phyloP scores from a whole-genome alignment of 495 filamentous ascomycete species.

The Massariosphaeria phaeospora region DNA sequence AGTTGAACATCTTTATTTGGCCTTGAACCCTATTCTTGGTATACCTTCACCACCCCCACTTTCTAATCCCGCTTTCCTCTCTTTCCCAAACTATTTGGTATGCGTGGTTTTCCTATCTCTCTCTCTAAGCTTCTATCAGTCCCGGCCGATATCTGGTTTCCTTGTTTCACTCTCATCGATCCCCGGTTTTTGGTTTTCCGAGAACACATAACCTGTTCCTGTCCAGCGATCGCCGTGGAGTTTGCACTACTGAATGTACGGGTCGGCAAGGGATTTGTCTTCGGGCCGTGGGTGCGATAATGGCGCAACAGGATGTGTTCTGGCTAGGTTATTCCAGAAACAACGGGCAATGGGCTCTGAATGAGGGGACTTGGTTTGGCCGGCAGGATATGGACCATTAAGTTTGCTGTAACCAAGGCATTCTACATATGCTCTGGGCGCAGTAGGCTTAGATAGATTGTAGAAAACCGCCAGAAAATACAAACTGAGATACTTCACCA shows the following conservation, averaged over 20 bases:
- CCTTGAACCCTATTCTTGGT: neutral
- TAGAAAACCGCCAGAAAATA: constrained; percentile 8
- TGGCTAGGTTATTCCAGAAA: neutral
- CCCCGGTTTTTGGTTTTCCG: constrained; percentile 2
- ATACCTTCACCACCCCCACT: neutral
- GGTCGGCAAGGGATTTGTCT: neutral
- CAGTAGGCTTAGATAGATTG: constrained; percentile 7
- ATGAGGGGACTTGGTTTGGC: neutral
- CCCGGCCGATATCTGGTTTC: neutral
- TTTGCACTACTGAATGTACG: neutral
- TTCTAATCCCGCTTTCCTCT: constrained; percentile 9
- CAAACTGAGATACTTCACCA: neutral
- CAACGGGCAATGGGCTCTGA: neutral
- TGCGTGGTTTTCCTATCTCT: neutral
- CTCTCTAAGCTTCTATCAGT: neutral
- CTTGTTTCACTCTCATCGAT: neutral
- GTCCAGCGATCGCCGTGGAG: neutral
- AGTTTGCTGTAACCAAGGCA: too few species aligned
- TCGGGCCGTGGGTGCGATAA: neutral
- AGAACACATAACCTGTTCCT: neutral
- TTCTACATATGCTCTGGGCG: too few species aligned
- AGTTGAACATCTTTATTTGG: constrained; percentile 31
- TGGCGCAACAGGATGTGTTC: constrained; percentile 6
- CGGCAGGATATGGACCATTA: neutral
- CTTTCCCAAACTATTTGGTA: constrained; percentile 11